Evolutionary conservation across 2,329 filamentous ascomycete genomes (phyloP), one percentile per base, ranked within the genome.

Genomic region (Metarhizium robertsii): DNA sequence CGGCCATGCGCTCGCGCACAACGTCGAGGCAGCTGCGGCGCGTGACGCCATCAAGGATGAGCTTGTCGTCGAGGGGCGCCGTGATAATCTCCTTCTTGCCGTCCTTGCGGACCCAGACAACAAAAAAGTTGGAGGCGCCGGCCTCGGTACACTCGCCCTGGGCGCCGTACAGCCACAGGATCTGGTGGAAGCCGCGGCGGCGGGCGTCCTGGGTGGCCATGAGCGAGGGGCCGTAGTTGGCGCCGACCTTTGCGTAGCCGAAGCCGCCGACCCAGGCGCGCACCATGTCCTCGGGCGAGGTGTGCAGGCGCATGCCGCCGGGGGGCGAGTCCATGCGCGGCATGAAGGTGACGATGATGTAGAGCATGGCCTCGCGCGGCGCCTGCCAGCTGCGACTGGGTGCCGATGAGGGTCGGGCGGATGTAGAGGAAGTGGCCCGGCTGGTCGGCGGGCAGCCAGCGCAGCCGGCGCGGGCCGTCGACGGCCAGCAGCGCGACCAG

Each of bases 201-300:
- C 84, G 76, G 3, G 92, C 92, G 69, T 92, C 87, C 18, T 79
- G 79, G 51, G 91, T 91, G 3, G 90, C 88, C 54, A 90, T 78
- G 54, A 96, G 78, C 20, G 83, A 86, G 18, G 92, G 92, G 0
- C 92, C 92, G 70, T 96, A 96, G 77, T 96, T 96, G 58, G 92
- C 92, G 54, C 92, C 92, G 38, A 96, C 82, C 74, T 96, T 96
- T 58, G 91, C 90, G 67, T 87, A 92, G 1, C 92, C 92, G 69
- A 95, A 95, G 10, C 92, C 92, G 58, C 92, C 92, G 20, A 90
- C 90, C 92, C 92, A 96, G 13, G 92, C 91, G 61, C 92, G 86
- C 56, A 95, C 85, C 76, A 86, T 89, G 69, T 95, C 89, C 61
- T 92, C 84, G 55, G 83, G 81, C 49, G 83, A 88, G 0, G 91